Evolutionary conservation across 495 filamentous ascomycete genomes (phyloP), one percentile per base, ranked within the genome.

Genomic region (Hypoxylon lenormandii): DNA sequence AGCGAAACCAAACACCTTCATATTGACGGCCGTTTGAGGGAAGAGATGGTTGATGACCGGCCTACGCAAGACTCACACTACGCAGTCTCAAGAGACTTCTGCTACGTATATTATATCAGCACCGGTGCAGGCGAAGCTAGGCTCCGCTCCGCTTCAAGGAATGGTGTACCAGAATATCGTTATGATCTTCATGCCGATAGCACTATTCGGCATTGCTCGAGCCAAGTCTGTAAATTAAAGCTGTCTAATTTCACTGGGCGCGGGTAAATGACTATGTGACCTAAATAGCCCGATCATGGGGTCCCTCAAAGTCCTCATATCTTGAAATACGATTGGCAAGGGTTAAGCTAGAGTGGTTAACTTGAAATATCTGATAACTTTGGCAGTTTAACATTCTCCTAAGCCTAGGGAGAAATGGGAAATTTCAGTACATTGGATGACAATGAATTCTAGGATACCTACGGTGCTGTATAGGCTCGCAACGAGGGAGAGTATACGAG

Each of bases 221-320:
- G 60, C 60, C 54, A 65, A 66, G 69, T 18, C 62, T 55, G 45
- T 15, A 45, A 65, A 68, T 67, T 66, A 69, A 45, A 28, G 38
- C 11, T 40, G 21, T 28, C 56, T 49, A 69, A 49, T 59, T 26
- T 58, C 40, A 59, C 58, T 42, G 42, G 46, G 30, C 33, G 30
- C 69, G 69, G 69, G 48, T 72, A 72, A 72, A 72, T 68, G 50
- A 53, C 23, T 50, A 52, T 23, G 54, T 60, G 40, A 55, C 30
- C 46, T 47, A 63, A 61, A 52, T 46, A 63, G 30, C 23, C 21
- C 5, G 15, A 47, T 30, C 50, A 43, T 53, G 49, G 28, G 26
- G 37, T 61, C 11, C 50, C 36, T 56, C 23, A 36, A 23, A 28
- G 19, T 45, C 13, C 22, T 49, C 13, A 43, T 19, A 11, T 26